These are phyloP conservation scores for Saccharomycopsis fodiens DNA, from an alignment of 805 yeast genomes.

Conservation along the genomic window DNA sequence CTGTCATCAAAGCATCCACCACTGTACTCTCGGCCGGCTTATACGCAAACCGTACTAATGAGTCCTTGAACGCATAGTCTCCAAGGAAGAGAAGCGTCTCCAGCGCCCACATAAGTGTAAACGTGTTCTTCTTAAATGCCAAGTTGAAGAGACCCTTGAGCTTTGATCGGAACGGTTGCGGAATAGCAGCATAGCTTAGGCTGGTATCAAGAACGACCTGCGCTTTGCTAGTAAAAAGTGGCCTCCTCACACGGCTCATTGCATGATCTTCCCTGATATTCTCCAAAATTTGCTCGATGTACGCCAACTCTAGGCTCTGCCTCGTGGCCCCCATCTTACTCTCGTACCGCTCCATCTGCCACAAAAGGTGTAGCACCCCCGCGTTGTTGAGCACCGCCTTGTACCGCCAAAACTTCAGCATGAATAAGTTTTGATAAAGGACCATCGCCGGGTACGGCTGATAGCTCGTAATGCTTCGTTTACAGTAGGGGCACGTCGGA, in stretches of 20 bases:
- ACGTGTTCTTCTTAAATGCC: background rate
- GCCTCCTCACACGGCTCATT: too few species aligned
- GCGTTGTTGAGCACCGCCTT: background rate
- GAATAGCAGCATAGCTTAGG: background rate
- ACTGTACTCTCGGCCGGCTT: background rate
- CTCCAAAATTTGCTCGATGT: background rate
- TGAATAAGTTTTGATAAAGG: background rate
- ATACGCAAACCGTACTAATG: background rate
- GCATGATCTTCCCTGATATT: background rate
- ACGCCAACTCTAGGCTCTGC: background rate
- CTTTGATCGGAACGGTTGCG: background rate
- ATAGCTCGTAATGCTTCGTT: background rate
- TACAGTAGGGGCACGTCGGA: slow-evolving; percentile 5
- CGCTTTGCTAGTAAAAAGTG: background rate
- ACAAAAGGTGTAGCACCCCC: background rate
- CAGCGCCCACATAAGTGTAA: background rate
- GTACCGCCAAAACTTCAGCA: slow-evolving; percentile 4
- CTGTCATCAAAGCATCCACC: background rate
- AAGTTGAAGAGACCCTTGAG: background rate
- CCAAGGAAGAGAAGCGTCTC: slow-evolving; percentile 2
- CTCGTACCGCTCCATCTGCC: background rate
- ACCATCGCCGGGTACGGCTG: background rate
- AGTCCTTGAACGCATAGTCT: slow-evolving; percentile 3
- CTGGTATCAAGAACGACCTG: background rate
- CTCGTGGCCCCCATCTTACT: background rate